A percentile compares a stretch with the other conserved stretches of the same genome.
Evolutionary conservation across 306 rosid species (phyloP).

Genomic region (Adenanthera pavonina): DNA sequence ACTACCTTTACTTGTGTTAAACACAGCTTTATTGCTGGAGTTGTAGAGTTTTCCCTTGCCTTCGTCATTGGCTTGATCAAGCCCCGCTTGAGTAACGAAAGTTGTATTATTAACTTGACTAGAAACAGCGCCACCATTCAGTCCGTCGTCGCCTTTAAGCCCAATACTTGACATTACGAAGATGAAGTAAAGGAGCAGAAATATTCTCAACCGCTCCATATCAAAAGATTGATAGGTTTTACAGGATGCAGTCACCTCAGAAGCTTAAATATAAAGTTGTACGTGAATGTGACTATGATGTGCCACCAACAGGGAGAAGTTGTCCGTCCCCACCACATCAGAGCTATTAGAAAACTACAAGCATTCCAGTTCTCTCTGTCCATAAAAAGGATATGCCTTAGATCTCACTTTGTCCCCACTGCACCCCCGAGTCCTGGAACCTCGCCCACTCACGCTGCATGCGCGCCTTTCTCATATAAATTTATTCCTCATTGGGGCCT

Average conservation of each 20-base stretch:
- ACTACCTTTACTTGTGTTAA: conserved; percentile 40
- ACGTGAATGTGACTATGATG: conserved; percentile 14
- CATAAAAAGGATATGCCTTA: conserved; percentile 41
- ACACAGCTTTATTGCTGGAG: conserved; percentile 38
- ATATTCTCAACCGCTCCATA: conserved; percentile 38
- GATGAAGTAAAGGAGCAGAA: conserved; percentile 43
- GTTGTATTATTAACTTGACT: conserved; percentile 42
- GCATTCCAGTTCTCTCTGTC: neutral
- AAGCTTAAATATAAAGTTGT: conserved; percentile 22
- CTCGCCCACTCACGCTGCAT: conserved; percentile 42
- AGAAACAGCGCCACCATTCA: conserved; percentile 35
- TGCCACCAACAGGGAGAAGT: conserved; percentile 24
- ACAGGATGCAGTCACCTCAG: conserved; percentile 21
- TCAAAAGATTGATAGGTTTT: conserved; percentile 12
- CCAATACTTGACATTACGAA: conserved; percentile 41
- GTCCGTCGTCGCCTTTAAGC: conserved; percentile 41
- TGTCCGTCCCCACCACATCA: conserved; percentile 40
- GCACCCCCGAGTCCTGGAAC: conserved; percentile 33
- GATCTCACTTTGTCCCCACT: conserved; percentile 60
- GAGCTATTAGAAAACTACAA: conserved; percentile 27
- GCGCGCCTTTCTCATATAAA: conserved; percentile 28
- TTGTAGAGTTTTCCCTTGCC: conserved; percentile 32
- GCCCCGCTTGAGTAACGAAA: conserved; percentile 18
- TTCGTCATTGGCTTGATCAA: conserved; percentile 29
- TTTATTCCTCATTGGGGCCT: neutral